Percentiles rank a stretch among this genome's conserved stretches.
phyloP scores from a whole-genome alignment of 1,284 basidiomycete species.

The Singerocomus rubriflavus region DNA sequence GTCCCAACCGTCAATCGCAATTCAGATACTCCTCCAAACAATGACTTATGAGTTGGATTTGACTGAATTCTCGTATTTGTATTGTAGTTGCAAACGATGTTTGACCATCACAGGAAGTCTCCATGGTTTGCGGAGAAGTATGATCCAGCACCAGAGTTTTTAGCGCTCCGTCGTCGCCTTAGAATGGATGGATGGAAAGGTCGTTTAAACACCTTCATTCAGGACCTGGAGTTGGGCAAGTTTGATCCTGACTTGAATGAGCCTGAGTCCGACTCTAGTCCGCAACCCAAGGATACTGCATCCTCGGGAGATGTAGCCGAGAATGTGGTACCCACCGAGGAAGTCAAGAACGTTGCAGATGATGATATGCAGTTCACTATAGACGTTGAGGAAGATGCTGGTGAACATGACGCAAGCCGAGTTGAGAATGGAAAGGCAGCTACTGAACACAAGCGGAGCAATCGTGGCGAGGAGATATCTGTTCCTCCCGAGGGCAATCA shows the following conservation, averaged over 20 bases:
- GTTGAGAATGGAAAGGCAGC: constrained; percentile 57
- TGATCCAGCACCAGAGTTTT: constrained; percentile 68
- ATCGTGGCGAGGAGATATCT: constrained; percentile 71
- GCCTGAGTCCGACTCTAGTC: constrained; percentile 45
- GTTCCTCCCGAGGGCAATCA: constrained; percentile 80
- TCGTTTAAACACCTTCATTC: constrained; percentile 66
- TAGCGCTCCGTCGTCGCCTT: constrained; percentile 68
- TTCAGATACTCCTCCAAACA: constrained; percentile 13
- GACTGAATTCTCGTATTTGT: constrained; percentile 37
- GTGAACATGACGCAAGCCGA: constrained; percentile 54
- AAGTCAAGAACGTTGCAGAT: constrained; percentile 44
- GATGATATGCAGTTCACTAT: constrained; percentile 68
- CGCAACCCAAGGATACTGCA: constrained; percentile 48
- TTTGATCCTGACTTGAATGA: constrained; percentile 74
- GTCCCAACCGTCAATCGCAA: constrained; percentile 12
- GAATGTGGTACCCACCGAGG: constrained; percentile 40
- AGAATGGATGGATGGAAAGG: constrained; percentile 81
- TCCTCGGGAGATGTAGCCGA: constrained; percentile 34
- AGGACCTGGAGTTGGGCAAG: constrained; percentile 78
- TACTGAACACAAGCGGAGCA: constrained; percentile 44
- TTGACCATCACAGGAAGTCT: constrained; percentile 86
- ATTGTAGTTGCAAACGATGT: constrained; percentile 85
- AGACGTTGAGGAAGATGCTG: constrained; percentile 67
- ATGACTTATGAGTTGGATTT: constrained; percentile 20
- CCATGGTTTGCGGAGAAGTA: constrained; percentile 97